Evolutionary conservation across 1,284 basidiomycete genomes (phyloP).

Genomic region (Ganoderma boninense): DNA sequence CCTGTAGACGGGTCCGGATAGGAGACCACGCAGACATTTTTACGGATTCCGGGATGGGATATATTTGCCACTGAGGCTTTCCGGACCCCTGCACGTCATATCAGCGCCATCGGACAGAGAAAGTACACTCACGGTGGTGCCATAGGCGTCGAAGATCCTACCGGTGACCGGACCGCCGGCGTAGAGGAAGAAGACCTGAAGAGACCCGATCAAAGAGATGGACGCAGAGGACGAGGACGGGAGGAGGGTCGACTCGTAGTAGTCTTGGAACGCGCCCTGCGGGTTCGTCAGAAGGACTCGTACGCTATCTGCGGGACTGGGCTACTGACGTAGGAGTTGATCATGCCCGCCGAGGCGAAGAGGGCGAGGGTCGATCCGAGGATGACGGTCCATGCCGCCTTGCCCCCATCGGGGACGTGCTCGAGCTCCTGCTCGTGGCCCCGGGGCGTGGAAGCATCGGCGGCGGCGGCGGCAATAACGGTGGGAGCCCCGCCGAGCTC

Average conservation of each 20-base stretch:
- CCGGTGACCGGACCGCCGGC: slow-evolving; percentile 42
- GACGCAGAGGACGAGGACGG: slow-evolving; percentile 28
- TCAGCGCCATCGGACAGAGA: too few species aligned
- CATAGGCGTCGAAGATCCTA: slow-evolving; percentile 48
- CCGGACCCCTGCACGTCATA: too few species aligned
- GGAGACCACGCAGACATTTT: too few species aligned
- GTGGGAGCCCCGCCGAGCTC: not conserved
- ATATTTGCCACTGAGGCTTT: too few species aligned
- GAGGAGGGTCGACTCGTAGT: slow-evolving; percentile 30
- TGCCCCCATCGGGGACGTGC: slow-evolving; percentile 27
- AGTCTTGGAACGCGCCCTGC: slow-evolving; percentile 32
- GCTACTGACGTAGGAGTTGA: slow-evolving; percentile 29
- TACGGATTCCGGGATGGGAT: too few species aligned
- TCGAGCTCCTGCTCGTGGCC: slow-evolving; percentile 11
- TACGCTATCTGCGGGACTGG: too few species aligned
- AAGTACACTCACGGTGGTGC: slow-evolving; percentile 26
- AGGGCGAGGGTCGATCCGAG: slow-evolving; percentile 28
- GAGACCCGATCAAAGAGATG: slow-evolving; percentile 54
- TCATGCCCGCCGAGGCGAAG: slow-evolving; percentile 31
- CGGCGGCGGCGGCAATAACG: not conserved
- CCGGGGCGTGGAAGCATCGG: not conserved
- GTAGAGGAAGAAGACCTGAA: slow-evolving; percentile 53
- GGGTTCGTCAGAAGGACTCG: too few species aligned
- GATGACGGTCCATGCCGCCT: slow-evolving; percentile 29
- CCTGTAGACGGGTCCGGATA: too few species aligned